phyloP scores from a whole-genome alignment of 306 rosid species.

The Cucurbita argyrosperma region DNA sequence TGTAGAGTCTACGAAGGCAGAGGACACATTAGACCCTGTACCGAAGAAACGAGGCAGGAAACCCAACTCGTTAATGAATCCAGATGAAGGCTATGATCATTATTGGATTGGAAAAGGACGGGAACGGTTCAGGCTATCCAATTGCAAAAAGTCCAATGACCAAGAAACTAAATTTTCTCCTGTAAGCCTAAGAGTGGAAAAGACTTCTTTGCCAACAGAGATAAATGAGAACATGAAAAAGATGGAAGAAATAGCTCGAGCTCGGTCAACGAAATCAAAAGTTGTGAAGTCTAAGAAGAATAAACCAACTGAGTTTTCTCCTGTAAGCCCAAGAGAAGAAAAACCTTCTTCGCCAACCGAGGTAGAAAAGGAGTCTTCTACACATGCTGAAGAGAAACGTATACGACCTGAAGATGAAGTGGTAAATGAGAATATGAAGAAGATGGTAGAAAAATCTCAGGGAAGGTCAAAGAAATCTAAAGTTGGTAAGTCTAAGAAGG shows the following conservation, averaged over 20 bases:
- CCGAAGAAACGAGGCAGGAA: conserved; percentile 51
- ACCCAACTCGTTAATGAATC: conserved; percentile 60
- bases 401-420: conserved; percentile 16
- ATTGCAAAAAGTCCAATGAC: conserved; percentile 14
- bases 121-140: conserved; percentile 14
- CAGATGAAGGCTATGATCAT: conserved; percentile 61
- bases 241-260: conserved; percentile 5
- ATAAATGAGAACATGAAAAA: conserved; percentile 3
- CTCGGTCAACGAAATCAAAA: neutral
- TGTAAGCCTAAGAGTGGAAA: neutral
- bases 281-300: neutral
- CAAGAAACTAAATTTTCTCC: conserved; percentile 8
- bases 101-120: conserved; percentile 23
- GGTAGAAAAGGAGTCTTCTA: conserved; percentile 18
- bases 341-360: conserved; percentile 2
- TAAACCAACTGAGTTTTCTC: neutral
- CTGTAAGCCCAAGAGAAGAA: neutral
- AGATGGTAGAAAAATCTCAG: conserved; percentile 3
- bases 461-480: neutral
- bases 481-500: neutral
- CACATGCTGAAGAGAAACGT: conserved; percentile 14
- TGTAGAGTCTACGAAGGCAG: conserved; percentile 9
- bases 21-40: conserved; percentile 18
- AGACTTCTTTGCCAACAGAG: conserved; percentile 10
- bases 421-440: neutral